Evolutionary conservation across 768 basidiomycete genomes (phyloP), one percentile per base, ranked within the genome.

Genomic region (Omphalotus guepiniiformis): DNA sequence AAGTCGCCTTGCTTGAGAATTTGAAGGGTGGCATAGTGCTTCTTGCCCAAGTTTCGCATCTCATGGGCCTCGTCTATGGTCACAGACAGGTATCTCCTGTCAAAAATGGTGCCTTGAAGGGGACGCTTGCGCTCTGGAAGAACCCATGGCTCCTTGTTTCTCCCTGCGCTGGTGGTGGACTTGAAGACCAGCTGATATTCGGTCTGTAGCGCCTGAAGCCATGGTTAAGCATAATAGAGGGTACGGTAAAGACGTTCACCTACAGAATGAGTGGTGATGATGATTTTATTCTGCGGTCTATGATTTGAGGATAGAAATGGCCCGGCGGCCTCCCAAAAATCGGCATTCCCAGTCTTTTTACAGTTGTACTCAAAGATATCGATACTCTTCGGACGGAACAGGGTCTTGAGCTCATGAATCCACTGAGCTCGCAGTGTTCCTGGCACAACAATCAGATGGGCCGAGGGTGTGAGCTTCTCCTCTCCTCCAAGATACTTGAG

Each of bases 61-160:
- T 57, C 39, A 12, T 65, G 62, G 1, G 53, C 55, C 25, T 65
- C 62, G 22, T 65, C 58, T 3, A 61, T 2, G 9, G 43, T 48
- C 12, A 48, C 39, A 0, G 51, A 48, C 13, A 61, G 53, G 37
- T 45, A 65, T 0, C 47, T 11, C 9, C 51, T 56, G 2, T 50
- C 47, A n/a, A 55, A 62, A 1, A 64, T 30, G 0, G 57, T 57
- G 13, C 25, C 2, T 4, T 26, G 15, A 13, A 52, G 27, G 15
- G 36, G 11, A 18, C 13, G 13, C 1, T 23, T 39, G 21, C 6
- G 13, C 18, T 13, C 5, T 4, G 52, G 60, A 22, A 51, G 42
- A 2, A 47, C 50, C 61, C 61, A 63, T 8, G 58, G 58, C 3
- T 28, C 22, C 32, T 44, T 29, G 26, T 29, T 13, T 50, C 49